Evolutionary conservation across 2,329 filamentous ascomycete species (phyloP).

Genomic region (Phialocephala subalpina): DNA sequence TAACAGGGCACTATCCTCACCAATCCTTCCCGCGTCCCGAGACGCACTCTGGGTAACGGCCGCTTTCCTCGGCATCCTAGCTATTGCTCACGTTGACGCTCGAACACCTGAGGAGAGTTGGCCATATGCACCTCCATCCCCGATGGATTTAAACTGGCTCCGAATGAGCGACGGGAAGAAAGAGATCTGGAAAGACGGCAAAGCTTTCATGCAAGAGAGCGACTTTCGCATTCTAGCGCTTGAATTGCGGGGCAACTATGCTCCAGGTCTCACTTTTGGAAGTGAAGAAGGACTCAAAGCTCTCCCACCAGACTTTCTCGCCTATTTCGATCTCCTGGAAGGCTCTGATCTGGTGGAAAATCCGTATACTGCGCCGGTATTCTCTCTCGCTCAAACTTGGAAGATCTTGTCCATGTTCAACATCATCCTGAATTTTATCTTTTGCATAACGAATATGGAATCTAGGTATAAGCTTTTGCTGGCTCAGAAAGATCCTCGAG

Average conservation of each 20-base stretch:
- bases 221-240: slow-evolving; percentile 44
- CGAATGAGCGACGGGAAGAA: slow-evolving; percentile 64
- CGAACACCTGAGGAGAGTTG: slow-evolving; percentile 56
- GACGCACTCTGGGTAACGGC: slow-evolving; percentile 58
- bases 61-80: slow-evolving; percentile 54
- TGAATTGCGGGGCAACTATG: neutral
- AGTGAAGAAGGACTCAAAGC: neutral
- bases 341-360: slow-evolving; percentile 22
- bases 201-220: slow-evolving; percentile 14
- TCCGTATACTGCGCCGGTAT: slow-evolving; percentile 28
- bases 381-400: slow-evolving; percentile 11
- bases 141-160: slow-evolving; percentile 61
- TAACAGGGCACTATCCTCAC: slow-evolving; percentile 49
- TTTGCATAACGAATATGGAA: slow-evolving; percentile 54
- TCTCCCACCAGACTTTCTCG: slow-evolving; percentile 25
- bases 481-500: slow-evolving; percentile 57
- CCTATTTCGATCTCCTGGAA: slow-evolving; percentile 24
- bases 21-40: slow-evolving; percentile 48
- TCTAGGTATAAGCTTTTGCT: slow-evolving; percentile 50
- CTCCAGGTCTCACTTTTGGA: neutral
- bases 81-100: slow-evolving; percentile 55
- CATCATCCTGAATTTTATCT: slow-evolving; percentile 51
- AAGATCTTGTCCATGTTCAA: slow-evolving; percentile 19
- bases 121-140: slow-evolving; percentile 56
- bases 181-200: slow-evolving; percentile 53